Evolutionary conservation across 2,329 filamentous ascomycete species (phyloP), one percentile per base, ranked within the genome.

Genomic region (Chaetoscypha palmicola): DNA sequence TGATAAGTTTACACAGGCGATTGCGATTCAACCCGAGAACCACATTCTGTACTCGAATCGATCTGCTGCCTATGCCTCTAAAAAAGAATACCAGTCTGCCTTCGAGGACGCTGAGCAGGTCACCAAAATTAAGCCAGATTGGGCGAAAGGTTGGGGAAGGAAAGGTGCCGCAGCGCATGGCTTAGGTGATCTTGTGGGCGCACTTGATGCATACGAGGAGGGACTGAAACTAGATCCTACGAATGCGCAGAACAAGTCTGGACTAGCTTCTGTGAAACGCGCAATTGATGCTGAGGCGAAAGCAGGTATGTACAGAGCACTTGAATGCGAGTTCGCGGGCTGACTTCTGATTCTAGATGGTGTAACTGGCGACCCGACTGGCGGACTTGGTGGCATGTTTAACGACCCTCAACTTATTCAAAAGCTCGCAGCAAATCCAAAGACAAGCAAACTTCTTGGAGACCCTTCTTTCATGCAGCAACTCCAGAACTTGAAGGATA

Each of bases 1-100:
- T 65, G 83, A 90, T 57, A 92, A 96, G 64, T 98, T 98, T 69
- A 85, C 89, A 46, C 77, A 95, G 68, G 92, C 92, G 41, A 96
- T 98, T 62, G 84, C 80, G 45, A 69, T 94, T 60, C 86, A 96
- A 52, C 83, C 90, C 38, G 70, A 73, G 50, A 98, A 98, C 68
- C 92, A 98, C 68, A 91, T 98, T 56, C 84, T 98, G 46, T 98
- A 91, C 76, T 97, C 90, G 62, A 98, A 98, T 71, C 83, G 92
- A 57, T 97, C 92, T 22, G 92, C 79, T 45, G 80, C 79, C 35
- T 79, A 94, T 62, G 87, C 91, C 34, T 96, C 92, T 41, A 85
- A 95, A 67, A 87, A 82, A 66, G 80, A 97, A 47, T 98, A 86
- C 74, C 72, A 85, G 52, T 77, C 83, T 55, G 92, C 92, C 16